Evolutionary conservation across 305 asterid genomes (phyloP).

Genomic region (Solanum hybrid): DNA sequence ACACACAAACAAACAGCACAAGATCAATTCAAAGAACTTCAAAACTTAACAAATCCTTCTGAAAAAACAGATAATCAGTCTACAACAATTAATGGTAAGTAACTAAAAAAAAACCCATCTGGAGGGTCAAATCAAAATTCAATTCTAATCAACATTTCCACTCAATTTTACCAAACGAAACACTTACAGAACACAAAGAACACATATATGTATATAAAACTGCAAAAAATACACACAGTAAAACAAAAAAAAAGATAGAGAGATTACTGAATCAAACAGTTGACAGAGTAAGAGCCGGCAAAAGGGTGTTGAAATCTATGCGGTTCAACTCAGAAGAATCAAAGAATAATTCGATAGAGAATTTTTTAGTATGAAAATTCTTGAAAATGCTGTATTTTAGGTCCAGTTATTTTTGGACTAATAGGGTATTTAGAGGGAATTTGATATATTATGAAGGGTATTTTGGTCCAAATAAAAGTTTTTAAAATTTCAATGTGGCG

Average conservation of each 20-base stretch:
- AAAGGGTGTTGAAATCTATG: neutral
- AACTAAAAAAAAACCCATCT: neutral
- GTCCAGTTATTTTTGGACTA: neutral
- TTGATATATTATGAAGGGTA: slow-evolving; percentile 22
- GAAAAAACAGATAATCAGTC: neutral
- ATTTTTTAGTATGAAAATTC: neutral
- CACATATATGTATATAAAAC: neutral
- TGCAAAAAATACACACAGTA: neutral
- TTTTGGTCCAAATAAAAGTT: slow-evolving; percentile 12
- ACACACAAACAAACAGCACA: neutral
- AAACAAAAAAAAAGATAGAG: neutral
- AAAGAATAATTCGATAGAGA: neutral
- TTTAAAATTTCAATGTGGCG: slow-evolving; percentile 49
- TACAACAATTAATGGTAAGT: neutral
- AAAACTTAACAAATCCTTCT: neutral
- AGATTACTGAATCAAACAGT: slow-evolving; percentile 13
- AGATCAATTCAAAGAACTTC: neutral
- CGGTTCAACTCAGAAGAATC: neutral
- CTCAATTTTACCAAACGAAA: neutral
- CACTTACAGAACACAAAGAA: neutral
- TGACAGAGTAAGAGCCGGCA: slow-evolving; percentile 15
- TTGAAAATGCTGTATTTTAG: neutral
- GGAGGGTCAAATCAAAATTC: neutral
- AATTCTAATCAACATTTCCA: neutral
- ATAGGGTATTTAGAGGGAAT: neutral